Evolutionary conservation across 257 asterid genomes (phyloP), one percentile per base, ranked within the genome.

Genomic region (Pogostemon cablin): DNA sequence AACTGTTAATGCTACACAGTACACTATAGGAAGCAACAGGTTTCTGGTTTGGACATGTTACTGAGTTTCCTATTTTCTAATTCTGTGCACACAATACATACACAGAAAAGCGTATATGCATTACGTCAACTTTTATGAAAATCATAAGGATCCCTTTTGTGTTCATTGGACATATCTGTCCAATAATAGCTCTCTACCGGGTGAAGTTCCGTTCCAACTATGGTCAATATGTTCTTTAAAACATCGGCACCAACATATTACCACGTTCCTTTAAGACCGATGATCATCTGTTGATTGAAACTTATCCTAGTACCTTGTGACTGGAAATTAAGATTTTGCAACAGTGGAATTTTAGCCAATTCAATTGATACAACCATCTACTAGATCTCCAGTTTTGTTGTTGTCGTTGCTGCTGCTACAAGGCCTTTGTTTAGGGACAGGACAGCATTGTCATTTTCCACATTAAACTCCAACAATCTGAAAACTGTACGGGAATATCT

Each of bases 1-100:
- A 78, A 64, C 62, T 72, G 76, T 17, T 79, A 79, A 47, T 48
- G 56, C 40, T 71, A 62, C 53, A 72, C 57, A 12, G 66, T 15
- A 15, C 17, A 15, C 17, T 15, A 15, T 15, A 15, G 64, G 75
- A 60, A 77, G 66, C 77, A 41, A 44, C 64, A 34, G n/a, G 55
- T 10, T 66, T 50, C 41, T 77, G 69, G 40, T 55, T 46, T 47
- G 20, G n/a, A 48, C 17, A 64, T n/a, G 9, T 9, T 62, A 43
- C 15, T 7, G 50, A 66, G 39, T 54, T 66, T 57, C 49, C 50
- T 47, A 10, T 66, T 40, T 40, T 6, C 43, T 40, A 40, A 40
- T 40, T 40, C 6, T 40, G 43, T 4, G 3, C 4, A 40, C 43
- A 40, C 43, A 40, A 3, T 40, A 6, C 43, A 40, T 40, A 40